These are phyloP conservation scores for Perkinsus chesapeaki DNA, from an alignment of 169 alveolate genomes.

Conservation along the genomic window DNA sequence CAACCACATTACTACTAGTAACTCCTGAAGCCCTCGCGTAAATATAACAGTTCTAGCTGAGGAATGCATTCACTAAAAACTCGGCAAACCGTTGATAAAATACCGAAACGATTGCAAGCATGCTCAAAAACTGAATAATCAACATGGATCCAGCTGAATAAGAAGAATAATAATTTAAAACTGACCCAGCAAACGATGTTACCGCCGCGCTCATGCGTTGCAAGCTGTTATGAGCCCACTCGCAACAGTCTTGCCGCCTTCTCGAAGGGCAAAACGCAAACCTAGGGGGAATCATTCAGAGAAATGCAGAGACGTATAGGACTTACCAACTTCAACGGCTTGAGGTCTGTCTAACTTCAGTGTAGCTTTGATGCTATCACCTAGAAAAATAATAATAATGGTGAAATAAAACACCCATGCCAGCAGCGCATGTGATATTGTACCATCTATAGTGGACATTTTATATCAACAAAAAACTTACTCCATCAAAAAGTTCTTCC, in stretches of 20 bases:
- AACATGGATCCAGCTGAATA: background rate
- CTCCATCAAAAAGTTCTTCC: no score
- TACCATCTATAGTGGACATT: no score
- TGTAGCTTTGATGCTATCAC: slow-evolving; percentile 55
- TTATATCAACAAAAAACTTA: no score
- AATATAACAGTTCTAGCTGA: no score
- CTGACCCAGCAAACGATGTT: background rate
- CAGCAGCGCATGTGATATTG: no score
- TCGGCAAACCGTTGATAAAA: no score
- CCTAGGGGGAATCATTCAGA: slow-evolving; percentile 19
- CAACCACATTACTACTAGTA: no score
- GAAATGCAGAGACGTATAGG: background rate
- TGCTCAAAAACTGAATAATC: no score
- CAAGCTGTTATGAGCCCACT: slow-evolving; percentile 77
- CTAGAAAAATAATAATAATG: background rate
- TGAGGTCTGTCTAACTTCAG: slow-evolving; percentile 64
- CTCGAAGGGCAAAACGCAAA: slow-evolving; percentile 85
- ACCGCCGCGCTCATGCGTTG: background rate
- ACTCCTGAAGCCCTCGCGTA: no score
- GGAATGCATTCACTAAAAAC: no score
- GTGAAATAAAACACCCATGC: no score
- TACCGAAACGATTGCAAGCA: no score
- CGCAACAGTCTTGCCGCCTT: slow-evolving; percentile 89
- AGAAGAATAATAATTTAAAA: background rate
- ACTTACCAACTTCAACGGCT: slow-evolving; percentile 49